Base-by-base conservation (phyloP, 1,284 basidiomycete species). In the Ustilago nuda region DNA sequence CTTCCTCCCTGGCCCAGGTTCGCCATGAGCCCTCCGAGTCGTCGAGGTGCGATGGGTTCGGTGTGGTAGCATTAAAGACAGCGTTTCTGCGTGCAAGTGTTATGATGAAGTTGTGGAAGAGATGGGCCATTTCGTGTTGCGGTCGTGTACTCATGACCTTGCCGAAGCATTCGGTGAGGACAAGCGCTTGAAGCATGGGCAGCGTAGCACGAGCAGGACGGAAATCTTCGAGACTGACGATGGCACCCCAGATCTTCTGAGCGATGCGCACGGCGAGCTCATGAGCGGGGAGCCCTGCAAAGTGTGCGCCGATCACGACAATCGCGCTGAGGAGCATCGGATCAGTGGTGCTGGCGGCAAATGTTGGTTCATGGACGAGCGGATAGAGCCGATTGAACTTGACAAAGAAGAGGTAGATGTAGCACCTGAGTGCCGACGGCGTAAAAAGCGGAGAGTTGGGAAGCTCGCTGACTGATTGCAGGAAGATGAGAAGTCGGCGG, bases 41-140 rank as follows among this genome's bases (percentile, higher is more conserved):
- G 39, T 71, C 73, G 33, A 65, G 72, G 45, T 65, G 71, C 4
- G 43, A 58, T n/a, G 61, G 75, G 30, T 33, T 61, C 3, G 57
- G 63, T 23, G 58, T 60, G 54, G 56, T 72, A 17, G 74, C 66
- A 39, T 76, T 69, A 62, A 80, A 81, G 61, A 81, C 72, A 39
- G 80, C 80, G 36, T 81, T 81, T 32, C 80, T 69, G 33, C 80
- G 70, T 19, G 78, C 80, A 1, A 81, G 58, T 0, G 80, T 78
- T 59, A 81, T 58, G 63, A 81, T 81, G 41, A 81, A 78, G 62
- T 75, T 78, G 64, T 81, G 80, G 66, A 81, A 81, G 58, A 80
- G 75, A 54, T 81, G 78, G 6, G 78, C 76, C 71, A 79, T 76
- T 58, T 81, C 80, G 63, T 81, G 80, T 43, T 76, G 78, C 7